Percentiles rank a stretch among this genome's conserved stretches.
phyloP scores from a whole-genome alignment of 805 yeast species.

The Isabelozyma gotoi region DNA sequence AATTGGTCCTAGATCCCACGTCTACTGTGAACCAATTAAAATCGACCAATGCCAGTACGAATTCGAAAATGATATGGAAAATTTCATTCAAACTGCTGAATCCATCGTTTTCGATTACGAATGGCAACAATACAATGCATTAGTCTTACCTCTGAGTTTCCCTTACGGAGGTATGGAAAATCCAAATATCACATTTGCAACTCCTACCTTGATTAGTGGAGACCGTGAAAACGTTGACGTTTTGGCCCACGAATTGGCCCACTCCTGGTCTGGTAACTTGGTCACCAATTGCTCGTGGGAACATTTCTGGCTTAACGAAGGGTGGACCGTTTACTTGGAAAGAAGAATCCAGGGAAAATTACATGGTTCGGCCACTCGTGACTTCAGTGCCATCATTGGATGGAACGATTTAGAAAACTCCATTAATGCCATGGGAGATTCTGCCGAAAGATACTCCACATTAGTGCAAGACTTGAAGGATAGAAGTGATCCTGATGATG shows the following conservation, averaged over 20 bases:
- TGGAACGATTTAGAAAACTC: slow-evolving; percentile 79
- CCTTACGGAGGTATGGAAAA: slow-evolving; percentile 97
- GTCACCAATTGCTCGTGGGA: slow-evolving; percentile 92
- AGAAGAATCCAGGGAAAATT: slow-evolving; percentile 66
- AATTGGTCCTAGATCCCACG: slow-evolving; percentile 85
- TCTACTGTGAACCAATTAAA: slow-evolving; percentile 73
- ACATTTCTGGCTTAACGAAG: slow-evolving; percentile 93
- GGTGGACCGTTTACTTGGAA: slow-evolving; percentile 93
- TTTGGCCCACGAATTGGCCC: slow-evolving; percentile 90
- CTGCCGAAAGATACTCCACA: slow-evolving; percentile 51
- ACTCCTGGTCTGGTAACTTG: slow-evolving; percentile 89
- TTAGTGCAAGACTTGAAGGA: slow-evolving; percentile 72
- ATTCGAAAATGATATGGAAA: slow-evolving; percentile 78
- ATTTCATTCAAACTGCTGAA: slow-evolving; percentile 78
- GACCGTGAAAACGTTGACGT: slow-evolving; percentile 86
- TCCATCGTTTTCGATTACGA: slow-evolving; percentile 73
- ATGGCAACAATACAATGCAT: slow-evolving; percentile 80
- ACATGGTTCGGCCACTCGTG: slow-evolving; percentile 76
- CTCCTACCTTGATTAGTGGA: slow-evolving; percentile 83
- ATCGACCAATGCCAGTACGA: slow-evolving; percentile 73
- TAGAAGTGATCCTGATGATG: slow-evolving; percentile 82
- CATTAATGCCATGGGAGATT: slow-evolving; percentile 61
- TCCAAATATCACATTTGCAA: slow-evolving; percentile 86
- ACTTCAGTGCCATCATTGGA: slow-evolving; percentile 81
- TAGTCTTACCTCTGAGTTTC: slow-evolving; percentile 72